Base-by-base conservation (phyloP, 352 stramenopile species). In the Pythium dissotocum region DNA sequence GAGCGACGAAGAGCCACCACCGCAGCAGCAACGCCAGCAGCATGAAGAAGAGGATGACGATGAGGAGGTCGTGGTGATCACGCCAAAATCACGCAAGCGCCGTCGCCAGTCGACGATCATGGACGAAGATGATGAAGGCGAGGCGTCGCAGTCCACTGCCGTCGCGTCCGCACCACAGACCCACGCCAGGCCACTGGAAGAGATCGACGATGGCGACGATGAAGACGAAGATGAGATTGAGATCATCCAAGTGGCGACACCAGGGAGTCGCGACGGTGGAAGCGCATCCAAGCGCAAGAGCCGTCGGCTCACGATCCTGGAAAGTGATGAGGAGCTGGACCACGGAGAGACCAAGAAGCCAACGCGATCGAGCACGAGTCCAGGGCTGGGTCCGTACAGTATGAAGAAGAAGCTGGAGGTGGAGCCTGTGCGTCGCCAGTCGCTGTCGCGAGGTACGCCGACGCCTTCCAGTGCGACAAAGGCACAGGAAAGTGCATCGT, bases 21-120 rank as follows among this genome's bases (percentile, higher is more conserved):
- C 48, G 52, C 26, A 21, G 72, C 85, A 56, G 61, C 8, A 21
- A 18, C 32, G 14, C 8, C 35, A 54, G 21, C 35, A 53, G n/a
- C 32, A 54, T 16, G 36, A 51, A 5, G 42, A 53, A 8, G 62
- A 89, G 10, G 82, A 78, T 24, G 79, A 85, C 13, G 76, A 87
- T 8, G 83, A 88, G 1, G 75, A 79, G 14, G 76, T 90, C 48
- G 62, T 77, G 61, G 79, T 92, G 53, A 66, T 90, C 40, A 81
- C 76, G 21, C 80, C 82, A n/a, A 71, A 83, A 62, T 77, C 73
- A 36, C 84, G 85, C 59, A 91, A 91, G 69, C 83, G 83, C 33
- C 73, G 76, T 18, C 82, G 83, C 33, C 73, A 69, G 58, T 88
- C 83, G 40, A 70, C 80, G 26, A 82, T 90, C 58, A 57, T 86